Base-by-base conservation (phyloP, 768 basidiomycete genomes). In the Panellus pusillus region DNA sequence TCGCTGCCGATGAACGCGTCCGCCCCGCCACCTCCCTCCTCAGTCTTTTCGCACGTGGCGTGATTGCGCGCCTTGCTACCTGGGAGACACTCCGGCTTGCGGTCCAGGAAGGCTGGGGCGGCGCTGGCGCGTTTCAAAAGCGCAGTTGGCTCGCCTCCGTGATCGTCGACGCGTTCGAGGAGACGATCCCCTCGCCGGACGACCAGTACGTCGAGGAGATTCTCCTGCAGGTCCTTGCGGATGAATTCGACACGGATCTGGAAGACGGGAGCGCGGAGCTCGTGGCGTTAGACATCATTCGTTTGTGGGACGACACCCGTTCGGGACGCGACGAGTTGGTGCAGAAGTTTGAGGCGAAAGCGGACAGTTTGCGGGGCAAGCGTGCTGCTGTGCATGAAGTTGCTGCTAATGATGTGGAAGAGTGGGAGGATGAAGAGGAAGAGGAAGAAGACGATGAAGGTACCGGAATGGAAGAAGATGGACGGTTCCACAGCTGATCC, bases 41-140 rank as follows among this genome's bases (percentile, higher is more conserved):
- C 82, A 9, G 66, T 91, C 80, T 91, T 53, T 95, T 97, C 62
- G 94, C 95, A 12, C 84, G 92, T 17, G 92, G 93, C 2, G 82
- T 89, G 4, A 79, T 96, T 54, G 86, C 93, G 20, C 81, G 93
- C 48, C 79, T 98, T 44, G 78, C 79, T 12, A 73, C 86, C 50
- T 98, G 95, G 95, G 81, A 90, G 41, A 91, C 86, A 3, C 80
- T 98, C 24, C 86, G 87, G 38, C 74, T 96, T 64, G 95, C 94
- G 31, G 84, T 98, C 35, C 83, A 88, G 58, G 82, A 93, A 62
- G 72, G 75, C 58, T 96, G 93, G 93, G 95, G 94, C 24, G 93
- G 93, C 3, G 81, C 87, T 17, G 81, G 83, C 24, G 74, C 73
- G n/a, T 50, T 65, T 2, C 73, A 79, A 50, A 97, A 96, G 72